Evolutionary conservation across 2,329 filamentous ascomycete species (phyloP), one percentile per base, ranked within the genome.

Genomic region (Fulvia fulva): DNA sequence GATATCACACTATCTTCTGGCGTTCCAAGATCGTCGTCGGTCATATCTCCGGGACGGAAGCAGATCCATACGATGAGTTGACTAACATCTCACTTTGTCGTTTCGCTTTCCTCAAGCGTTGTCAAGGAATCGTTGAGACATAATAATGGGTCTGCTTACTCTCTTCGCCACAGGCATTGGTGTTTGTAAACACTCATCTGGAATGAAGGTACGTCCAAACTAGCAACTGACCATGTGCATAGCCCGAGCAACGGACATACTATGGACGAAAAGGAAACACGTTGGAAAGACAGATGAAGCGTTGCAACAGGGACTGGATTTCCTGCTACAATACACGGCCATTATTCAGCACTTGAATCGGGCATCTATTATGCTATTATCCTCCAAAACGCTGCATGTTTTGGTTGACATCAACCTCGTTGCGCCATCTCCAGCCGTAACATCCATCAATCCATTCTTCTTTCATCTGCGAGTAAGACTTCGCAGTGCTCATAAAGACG

Each of bases 311-410:
- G 34, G 22, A 11, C 37, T 53, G 30, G 30, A 32, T 54, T 46
- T 19, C 51, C 41, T 54, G 37, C 51, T 54, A 54, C 51, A 32
- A 23, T 32, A 45, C 26, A 45, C n/a, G 47, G 7, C 52, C 25
- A 34, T n/a, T 22, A 50, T 56, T 56, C 54, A 56, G 54, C 54
- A 56, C 54, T 56, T 56, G 54, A 56, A 50, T 50, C 46, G 54
- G 53, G 28, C 54, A 46, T 51, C 46, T 56, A 56, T 49, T 21
- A 51, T 51, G 46, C 45, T 34, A n/a, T 22, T 47, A 22, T 37
- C n/a, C 6, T 14, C 22, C 19, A 4, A 49, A 51, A n/a, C 34
- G 34, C 21, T 56, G 21, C 25, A 21, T 22, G n/a, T 37, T 44
- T 28, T 30, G 8, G 1, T 5, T 26, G 12, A 49, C 7, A 23